Evolutionary conservation across 2,329 filamentous ascomycete species (phyloP), one percentile per base, ranked within the genome.

Genomic region (Shiraia bambusicola): DNA sequence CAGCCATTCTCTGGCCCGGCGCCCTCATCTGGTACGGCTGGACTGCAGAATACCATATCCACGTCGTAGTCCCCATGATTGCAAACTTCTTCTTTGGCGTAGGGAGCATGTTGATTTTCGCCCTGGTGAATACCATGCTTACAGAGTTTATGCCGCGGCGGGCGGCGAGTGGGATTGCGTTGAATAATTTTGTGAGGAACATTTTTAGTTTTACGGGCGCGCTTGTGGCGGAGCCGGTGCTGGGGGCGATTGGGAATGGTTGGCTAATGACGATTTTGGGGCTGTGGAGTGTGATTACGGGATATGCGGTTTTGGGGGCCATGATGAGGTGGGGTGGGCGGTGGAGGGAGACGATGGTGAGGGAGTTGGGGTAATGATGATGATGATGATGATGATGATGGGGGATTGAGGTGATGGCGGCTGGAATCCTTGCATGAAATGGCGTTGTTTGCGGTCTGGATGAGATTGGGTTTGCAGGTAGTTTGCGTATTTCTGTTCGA

Each of bases 281-380:
- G 2, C 73, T 86, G 1, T 65, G 58, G 59, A 61, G 61, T 32
- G 75, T 86, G 59, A 59, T 80, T 1, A 62, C 54, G n/a, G 59
- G 57, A 2, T 54, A 41, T 41, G 59, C 69, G 5, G 75, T 80
- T 12, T 78, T 91, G 15, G 82, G 77, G 68, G 65, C 78, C 0
- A 76, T 91, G 70, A 75, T 75, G 55, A 76, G 71, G 49, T 84
- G 78, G 55, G 81, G 81, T 0, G 71, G 76, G 13, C 73, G 71
- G 54, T 89, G 86, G 86, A 77, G 86, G 56, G 70, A 70, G 36
- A 65, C 68, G 22, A 86, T 88, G 81, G 80, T 87, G 10, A 46
- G 52, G 32, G 51, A 41, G 27, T 31, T 61, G 27, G 58, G 55
- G 3, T 56, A 36, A 50, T 14, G 33, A 17, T n/a, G 7, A 28